A percentile compares a stretch with the other conserved stretches of the same genome.
Conservation (phyloP, 163 green algal genomes). For the Prototheca wickerhamii region DNA sequence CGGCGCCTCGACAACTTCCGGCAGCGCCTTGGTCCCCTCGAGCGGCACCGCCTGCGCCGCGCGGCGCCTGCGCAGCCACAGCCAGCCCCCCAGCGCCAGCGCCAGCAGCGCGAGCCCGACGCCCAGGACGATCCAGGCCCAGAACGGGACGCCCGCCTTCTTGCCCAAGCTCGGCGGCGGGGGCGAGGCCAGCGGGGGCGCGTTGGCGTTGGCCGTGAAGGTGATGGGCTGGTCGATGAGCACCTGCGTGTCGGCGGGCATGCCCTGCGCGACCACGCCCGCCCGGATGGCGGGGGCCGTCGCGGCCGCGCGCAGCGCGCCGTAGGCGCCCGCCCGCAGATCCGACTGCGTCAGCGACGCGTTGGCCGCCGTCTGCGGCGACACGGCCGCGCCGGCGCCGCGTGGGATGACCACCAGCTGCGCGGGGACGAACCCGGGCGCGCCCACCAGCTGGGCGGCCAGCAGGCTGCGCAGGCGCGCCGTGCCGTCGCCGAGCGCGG, state of each 20-base stretch:
- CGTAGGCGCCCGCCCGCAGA: background rate
- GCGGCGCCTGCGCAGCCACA: background rate
- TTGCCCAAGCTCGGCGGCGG: background rate
- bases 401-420: background rate
- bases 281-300: slow-evolving; percentile 1
- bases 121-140: slow-evolving; percentile 14
- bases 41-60: background rate
- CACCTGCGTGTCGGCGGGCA: slow-evolving; percentile 1
- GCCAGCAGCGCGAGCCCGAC: background rate
- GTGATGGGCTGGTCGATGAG: no score
- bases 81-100: background rate
- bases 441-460: background rate
- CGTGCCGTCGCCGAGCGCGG: no score
- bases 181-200: background rate
- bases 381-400: background rate
- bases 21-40: no score
- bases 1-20: no score
- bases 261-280: slow-evolving; percentile 1
- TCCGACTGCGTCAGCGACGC: background rate
- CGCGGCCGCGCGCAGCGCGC: background rate
- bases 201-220: background rate
- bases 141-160: background rate
- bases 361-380: slow-evolving; percentile 2
- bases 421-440: no score
- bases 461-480: background rate